phyloP scores from a whole-genome alignment of 2,329 filamentous ascomycete genomes.

The Claviceps lovelessii region DNA sequence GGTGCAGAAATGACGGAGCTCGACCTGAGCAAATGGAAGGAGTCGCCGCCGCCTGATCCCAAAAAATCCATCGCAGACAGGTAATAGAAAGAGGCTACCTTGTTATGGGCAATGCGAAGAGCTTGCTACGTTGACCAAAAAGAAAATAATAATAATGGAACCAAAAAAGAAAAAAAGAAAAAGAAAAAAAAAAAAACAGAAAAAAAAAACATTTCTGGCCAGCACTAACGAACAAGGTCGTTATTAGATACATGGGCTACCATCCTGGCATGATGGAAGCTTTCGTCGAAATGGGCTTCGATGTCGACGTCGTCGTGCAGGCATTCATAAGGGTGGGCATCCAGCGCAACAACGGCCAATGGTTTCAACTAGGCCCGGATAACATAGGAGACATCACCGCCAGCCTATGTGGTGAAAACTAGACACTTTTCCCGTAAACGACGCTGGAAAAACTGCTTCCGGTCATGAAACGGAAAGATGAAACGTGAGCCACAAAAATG shows the following conservation, averaged over 20 bases:
- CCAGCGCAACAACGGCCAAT: constrained; percentile 59
- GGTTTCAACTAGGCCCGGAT: constrained; percentile 78
- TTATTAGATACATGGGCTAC: constrained; percentile 66
- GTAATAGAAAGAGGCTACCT: constrained; percentile 11
- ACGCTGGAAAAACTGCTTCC: background rate
- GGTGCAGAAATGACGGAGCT: constrained; percentile 46
- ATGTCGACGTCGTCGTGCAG: constrained; percentile 70
- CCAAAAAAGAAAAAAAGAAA: too few species aligned
- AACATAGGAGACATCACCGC: constrained; percentile 86
- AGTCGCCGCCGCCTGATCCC: constrained; percentile 6
- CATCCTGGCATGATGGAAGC: constrained; percentile 69
- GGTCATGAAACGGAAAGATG: background rate
- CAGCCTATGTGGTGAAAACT: constrained; percentile 70
- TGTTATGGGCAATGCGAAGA: background rate
- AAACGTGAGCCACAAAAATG: background rate
- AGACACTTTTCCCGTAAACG: constrained; percentile 20
- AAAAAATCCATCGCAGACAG: constrained; percentile 9
- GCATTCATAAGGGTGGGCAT: constrained; percentile 74
- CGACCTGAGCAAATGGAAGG: constrained; percentile 25
- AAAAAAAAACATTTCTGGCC: background rate
- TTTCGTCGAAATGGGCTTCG: constrained; percentile 85
- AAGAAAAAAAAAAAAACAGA: background rate
- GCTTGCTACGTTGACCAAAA: background rate
- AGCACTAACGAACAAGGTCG: background rate
- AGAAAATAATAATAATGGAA: too few species aligned